Conservation (phyloP, 805 yeast species). For the Cyberlindnera amylophila region DNA sequence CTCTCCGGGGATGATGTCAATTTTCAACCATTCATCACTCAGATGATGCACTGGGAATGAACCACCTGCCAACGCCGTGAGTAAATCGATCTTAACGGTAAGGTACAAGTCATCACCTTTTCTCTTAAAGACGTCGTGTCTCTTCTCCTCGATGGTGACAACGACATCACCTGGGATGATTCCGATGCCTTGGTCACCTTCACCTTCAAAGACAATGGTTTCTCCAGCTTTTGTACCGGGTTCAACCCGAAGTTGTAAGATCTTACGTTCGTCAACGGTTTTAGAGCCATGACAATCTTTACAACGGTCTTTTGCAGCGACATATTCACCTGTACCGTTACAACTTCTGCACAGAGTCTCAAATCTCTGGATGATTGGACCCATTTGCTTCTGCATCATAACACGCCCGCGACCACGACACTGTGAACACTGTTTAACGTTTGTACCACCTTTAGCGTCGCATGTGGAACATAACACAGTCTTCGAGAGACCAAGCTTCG, state of each 20-base stretch:
- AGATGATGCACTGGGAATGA: constrained; percentile 36
- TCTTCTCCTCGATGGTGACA: constrained; percentile 43
- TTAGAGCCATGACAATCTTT: constrained; percentile 42
- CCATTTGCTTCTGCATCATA: constrained; percentile 40
- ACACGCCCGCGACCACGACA: constrained; percentile 43
- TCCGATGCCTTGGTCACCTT: constrained; percentile 61
- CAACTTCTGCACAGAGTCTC: constrained; percentile 44
- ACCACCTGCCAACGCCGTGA: constrained; percentile 60
- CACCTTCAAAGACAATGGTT: constrained; percentile 48
- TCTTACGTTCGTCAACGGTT: constrained; percentile 43
- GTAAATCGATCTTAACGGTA: constrained; percentile 44
- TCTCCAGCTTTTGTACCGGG: constrained; percentile 57
- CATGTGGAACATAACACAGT: constrained; percentile 48
- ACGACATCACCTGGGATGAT: constrained; percentile 66
- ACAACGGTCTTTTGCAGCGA: constrained; percentile 35
- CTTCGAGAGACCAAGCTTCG: constrained; percentile 52
- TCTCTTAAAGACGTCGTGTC: constrained; percentile 36
- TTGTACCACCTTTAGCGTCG: constrained; percentile 46
- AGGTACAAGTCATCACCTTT: constrained; percentile 41
- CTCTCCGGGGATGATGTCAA: constrained; percentile 46
- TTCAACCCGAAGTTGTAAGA: constrained; percentile 48
- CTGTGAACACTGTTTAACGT: constrained; percentile 29
- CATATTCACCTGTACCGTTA: constrained; percentile 37
- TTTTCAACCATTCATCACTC: constrained; percentile 34
- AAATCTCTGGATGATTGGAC: constrained; percentile 39